Evolutionary conservation across 2,329 filamentous ascomycete genomes (phyloP), one percentile per base, ranked within the genome.

Genomic region (Hypoxylon sp.): DNA sequence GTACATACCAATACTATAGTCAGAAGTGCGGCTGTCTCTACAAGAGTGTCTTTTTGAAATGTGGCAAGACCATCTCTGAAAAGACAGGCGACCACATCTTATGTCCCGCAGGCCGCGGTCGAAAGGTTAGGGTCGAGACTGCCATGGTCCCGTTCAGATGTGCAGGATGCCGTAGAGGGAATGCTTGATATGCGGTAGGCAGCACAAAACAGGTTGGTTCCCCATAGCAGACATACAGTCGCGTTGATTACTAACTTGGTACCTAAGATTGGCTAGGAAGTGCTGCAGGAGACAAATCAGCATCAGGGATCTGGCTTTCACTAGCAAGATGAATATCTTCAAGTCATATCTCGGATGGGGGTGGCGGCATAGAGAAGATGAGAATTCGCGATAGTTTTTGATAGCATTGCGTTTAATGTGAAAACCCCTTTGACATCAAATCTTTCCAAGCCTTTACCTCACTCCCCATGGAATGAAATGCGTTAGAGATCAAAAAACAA

Each of bases 21-120:
- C 56, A 56, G 26, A 51, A 56, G 26, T 65, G 63, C n/a, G 57
- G 57, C 9, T 51, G 46, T 39, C 2, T 52, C 6, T 65, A 61
- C 46, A 65, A 61, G 63, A 52, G 19, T 14, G 46, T 61, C 17
- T 26, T 44, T 13, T 31, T 65, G 17, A 65, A 65, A 29, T 65
- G 63, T 17, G 63, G 63, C 24, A 48, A 29, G 3, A 52, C 35
- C 3, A 3, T 3, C 19, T 65, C 63, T 3, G 5, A 9, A 3
- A 61, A 56, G 19, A 60, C 55, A 26, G 56, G 56, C 17, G 3
- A 24, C 1, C 2, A 19, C 1, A 42, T 61, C 17, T 46, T 65
- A 14, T 65, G 63, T 24, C 3, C 5, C 0, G 19, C 44, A 6
- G 63, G 63, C 22, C 44, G 13, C 5, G 1, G 33, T 17, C 50